These are phyloP conservation scores for Hypoxylon trugodes DNA, from an alignment of 495 filamentous ascomycete species.

Conservation along the genomic window DNA sequence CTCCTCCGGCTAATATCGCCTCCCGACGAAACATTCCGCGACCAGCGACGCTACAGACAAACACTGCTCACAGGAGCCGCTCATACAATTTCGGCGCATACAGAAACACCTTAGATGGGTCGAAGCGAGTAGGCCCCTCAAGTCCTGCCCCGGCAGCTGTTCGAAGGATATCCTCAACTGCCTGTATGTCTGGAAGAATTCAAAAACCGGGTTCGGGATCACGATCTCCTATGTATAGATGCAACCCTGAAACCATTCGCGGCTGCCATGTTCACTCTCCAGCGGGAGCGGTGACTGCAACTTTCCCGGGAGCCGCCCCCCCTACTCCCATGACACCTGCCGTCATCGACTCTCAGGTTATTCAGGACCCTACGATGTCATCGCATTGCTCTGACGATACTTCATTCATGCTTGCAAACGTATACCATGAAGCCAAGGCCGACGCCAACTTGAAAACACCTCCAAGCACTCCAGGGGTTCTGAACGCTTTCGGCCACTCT, in stretches of 20 bases:
- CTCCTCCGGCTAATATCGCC: conserved; percentile 57
- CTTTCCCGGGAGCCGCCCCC: conserved; percentile 36
- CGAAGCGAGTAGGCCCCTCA: conserved; percentile 47
- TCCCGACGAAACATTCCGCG: conserved; percentile 56
- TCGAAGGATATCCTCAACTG: conserved; percentile 57
- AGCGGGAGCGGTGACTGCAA: conserved; percentile 21
- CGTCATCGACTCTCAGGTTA: conserved; percentile 40
- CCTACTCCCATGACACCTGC: conserved; percentile 53
- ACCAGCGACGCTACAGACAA: conserved; percentile 52
- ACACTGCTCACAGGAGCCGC: conserved; percentile 45
- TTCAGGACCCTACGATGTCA: conserved; percentile 45
- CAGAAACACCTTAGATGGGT: conserved; percentile 51
- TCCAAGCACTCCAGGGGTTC: conserved; percentile 54
- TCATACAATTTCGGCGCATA: conserved; percentile 41
- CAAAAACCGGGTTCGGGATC: conserved; percentile 52
- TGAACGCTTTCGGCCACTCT: conserved; percentile 44
- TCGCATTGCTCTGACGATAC: conserved; percentile 50
- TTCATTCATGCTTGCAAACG: conserved; percentile 36
- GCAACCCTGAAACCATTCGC: conserved; percentile 53
- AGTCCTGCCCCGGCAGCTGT: conserved; percentile 50
- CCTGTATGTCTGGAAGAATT: conserved; percentile 50
- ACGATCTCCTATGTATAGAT: conserved; percentile 55
- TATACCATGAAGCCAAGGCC: conserved; percentile 40
- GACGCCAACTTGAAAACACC: conserved; percentile 55
- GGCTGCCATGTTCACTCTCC: conserved; percentile 49